phyloP scores from a whole-genome alignment of 495 filamentous ascomycete species.

The Trichoderma asperelloides region DNA sequence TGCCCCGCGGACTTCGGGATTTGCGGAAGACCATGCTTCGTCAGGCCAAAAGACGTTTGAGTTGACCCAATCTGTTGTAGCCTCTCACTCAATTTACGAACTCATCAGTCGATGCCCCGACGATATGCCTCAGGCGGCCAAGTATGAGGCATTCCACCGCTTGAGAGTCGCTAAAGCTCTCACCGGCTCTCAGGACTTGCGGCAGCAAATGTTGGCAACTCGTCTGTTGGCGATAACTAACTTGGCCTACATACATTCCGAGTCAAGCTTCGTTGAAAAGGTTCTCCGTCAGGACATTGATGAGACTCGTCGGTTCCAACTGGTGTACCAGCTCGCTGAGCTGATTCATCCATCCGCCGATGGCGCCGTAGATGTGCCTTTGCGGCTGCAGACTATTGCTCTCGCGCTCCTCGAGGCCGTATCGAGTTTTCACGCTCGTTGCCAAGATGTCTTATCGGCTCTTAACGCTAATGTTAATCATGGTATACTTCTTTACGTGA shows the following conservation, averaged over 20 bases:
- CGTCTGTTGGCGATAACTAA: slow-evolving; percentile 86
- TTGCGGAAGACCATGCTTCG: slow-evolving; percentile 45
- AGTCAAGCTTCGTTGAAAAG: slow-evolving; percentile 71
- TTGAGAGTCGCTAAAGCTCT: slow-evolving; percentile 75
- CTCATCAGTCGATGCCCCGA: slow-evolving; percentile 54
- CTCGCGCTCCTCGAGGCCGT: slow-evolving; percentile 74
- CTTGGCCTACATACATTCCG: slow-evolving; percentile 77
- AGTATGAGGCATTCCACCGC: slow-evolving; percentile 81
- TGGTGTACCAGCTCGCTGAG: slow-evolving; percentile 86
- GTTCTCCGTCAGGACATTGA: slow-evolving; percentile 81
- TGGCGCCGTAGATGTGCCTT: slow-evolving; percentile 56
- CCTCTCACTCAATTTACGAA: slow-evolving; percentile 52
- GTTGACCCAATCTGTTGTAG: slow-evolving; percentile 56
- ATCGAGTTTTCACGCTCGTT: slow-evolving; percentile 64
- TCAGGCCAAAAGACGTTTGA: slow-evolving; percentile 54
- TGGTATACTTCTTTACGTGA: slow-evolving; percentile 87
- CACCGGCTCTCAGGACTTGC: slow-evolving; percentile 48
- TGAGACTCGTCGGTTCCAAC: slow-evolving; percentile 79
- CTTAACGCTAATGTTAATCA: slow-evolving; percentile 92
- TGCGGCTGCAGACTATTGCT: slow-evolving; percentile 73
- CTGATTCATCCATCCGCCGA: slow-evolving; percentile 69
- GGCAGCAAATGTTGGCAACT: slow-evolving; percentile 70
- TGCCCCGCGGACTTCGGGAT: slow-evolving; percentile 20
- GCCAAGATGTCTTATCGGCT: slow-evolving; percentile 72
- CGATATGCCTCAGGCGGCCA: slow-evolving; percentile 59